Conservation (phyloP, 179 eudicot genomes). For the Gypsophila paniculata region DNA sequence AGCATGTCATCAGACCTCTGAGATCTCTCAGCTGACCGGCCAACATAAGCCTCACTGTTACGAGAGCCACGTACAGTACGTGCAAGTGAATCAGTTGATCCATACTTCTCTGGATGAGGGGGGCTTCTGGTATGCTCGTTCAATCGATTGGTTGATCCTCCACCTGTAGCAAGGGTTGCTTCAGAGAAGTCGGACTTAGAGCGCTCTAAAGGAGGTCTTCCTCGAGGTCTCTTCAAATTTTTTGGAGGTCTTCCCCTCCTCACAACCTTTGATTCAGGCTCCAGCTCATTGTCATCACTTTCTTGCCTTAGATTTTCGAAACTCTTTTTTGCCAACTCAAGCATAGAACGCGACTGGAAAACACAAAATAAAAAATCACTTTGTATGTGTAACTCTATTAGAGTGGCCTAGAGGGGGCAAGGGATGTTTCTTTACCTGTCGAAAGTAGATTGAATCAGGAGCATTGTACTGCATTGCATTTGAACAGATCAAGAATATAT, state of each 20-base stretch:
- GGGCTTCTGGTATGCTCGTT: constrained; percentile 54
- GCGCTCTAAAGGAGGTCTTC: constrained; percentile 58
- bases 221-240: constrained; percentile 47
- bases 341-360: constrained; percentile 67
- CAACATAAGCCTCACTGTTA: constrained; percentile 38
- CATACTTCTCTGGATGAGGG: constrained; percentile 34
- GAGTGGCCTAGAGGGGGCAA: not conserved
- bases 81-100: constrained; percentile 38
- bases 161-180: constrained; percentile 62
- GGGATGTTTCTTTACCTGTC: constrained; percentile 54
- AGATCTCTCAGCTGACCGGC: constrained; percentile 37
- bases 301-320: constrained; percentile 65
- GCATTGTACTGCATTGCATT: constrained; percentile 96
- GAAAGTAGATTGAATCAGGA: constrained; percentile 71
- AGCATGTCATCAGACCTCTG: constrained; percentile 51
- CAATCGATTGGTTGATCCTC: constrained; percentile 43
- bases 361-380: constrained; percentile 12
- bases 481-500: constrained; percentile 71
- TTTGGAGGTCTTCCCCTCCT: constrained; percentile 84
- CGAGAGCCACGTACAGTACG: constrained; percentile 43
- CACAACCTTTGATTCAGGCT: constrained; percentile 38
- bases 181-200: constrained; percentile 52
- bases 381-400: not conserved
- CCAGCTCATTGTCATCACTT: constrained; percentile 55
- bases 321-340: constrained; percentile 65